Evolutionary conservation across 352 stramenopile genomes (phyloP).

Genomic region (Globisporangium cylindrosporum): DNA sequence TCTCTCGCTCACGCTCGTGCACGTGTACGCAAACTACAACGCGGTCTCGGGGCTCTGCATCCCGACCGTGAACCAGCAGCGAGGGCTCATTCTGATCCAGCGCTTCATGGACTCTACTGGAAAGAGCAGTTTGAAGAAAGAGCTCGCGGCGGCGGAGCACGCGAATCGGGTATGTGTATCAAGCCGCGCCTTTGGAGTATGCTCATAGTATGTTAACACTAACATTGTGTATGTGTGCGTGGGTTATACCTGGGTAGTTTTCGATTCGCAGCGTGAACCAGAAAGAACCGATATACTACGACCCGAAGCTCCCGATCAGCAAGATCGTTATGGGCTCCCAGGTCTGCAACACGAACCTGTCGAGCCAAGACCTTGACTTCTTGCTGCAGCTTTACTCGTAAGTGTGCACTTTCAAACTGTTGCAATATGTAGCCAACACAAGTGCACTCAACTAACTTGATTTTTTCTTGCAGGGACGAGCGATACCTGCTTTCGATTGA

Average conservation of each 20-base stretch:
- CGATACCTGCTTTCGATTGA: slow-evolving; percentile 49
- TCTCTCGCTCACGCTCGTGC: slow-evolving; percentile 87
- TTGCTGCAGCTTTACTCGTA: slow-evolving; percentile 56
- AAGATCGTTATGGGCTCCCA: slow-evolving; percentile 61
- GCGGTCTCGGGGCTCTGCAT: slow-evolving; percentile 88
- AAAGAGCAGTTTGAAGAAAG: slow-evolving; percentile 23
- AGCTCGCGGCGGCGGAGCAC: slow-evolving; percentile 21
- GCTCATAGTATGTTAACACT: neutral
- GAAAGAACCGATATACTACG: slow-evolving; percentile 49
- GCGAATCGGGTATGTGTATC: slow-evolving; percentile 20
- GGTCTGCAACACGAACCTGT: slow-evolving; percentile 37
- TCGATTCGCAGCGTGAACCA: slow-evolving; percentile 62
- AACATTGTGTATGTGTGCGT: neutral
- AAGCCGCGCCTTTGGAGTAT: no score
- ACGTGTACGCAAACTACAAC: slow-evolving; percentile 95
- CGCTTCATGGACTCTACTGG: slow-evolving; percentile 33
- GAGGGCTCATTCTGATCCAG: slow-evolving; percentile 54
- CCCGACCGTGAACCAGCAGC: slow-evolving; percentile 83
- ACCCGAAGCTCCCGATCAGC: slow-evolving; percentile 44
- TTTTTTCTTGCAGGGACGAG: slow-evolving; percentile 44
- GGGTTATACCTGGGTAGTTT: slow-evolving; percentile 25
- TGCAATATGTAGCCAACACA: neutral
- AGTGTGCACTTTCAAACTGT: neutral
- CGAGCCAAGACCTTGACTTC: slow-evolving; percentile 37
- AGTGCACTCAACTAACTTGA: neutral